A percentile compares a stretch with the other conserved stretches of the same genome.
These are phyloP conservation scores for Zygoascus flipseniorum DNA, from an alignment of 805 yeast species.

Conservation along the genomic window DNA sequence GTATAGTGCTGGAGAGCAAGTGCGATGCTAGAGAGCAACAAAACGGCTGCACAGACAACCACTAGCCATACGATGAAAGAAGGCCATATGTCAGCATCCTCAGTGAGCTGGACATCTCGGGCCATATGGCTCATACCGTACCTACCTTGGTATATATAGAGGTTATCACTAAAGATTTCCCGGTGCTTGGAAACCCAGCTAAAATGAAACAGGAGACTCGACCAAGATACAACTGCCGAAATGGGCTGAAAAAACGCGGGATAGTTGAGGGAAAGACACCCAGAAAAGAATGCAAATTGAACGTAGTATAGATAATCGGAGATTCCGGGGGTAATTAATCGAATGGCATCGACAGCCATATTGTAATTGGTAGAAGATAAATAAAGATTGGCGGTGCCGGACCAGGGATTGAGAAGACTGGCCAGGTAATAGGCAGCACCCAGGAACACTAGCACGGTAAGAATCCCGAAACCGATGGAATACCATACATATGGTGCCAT, in stretches of 20 bases:
- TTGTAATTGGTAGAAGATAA: slow-evolving; percentile 49
- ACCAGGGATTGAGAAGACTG: slow-evolving; percentile 46
- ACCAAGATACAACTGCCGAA: slow-evolving; percentile 45
- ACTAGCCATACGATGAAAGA: slow-evolving; percentile 27
- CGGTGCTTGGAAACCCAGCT: slow-evolving; percentile 12
- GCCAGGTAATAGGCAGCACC: slow-evolving; percentile 30
- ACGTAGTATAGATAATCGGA: slow-evolving; percentile 42
- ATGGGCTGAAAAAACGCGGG: slow-evolving; percentile 59
- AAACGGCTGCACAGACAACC: slow-evolving; percentile 13
- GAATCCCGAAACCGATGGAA: slow-evolving; percentile 33
- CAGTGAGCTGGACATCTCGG: slow-evolving; percentile 16
- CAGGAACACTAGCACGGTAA: slow-evolving; percentile 36
- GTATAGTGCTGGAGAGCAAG: background rate
- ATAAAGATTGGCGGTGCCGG: slow-evolving; percentile 43
- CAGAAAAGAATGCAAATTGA: slow-evolving; percentile 54
- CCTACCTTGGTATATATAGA: slow-evolving; percentile 7
- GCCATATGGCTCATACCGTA: slow-evolving; percentile 21
- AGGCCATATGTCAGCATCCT: slow-evolving; percentile 27
- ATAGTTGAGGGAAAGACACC: slow-evolving; percentile 40
- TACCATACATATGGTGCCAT: slow-evolving; percentile 32
- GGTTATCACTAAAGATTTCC: slow-evolving; percentile 5
- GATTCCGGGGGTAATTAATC: slow-evolving; percentile 44
- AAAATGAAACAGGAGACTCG: slow-evolving; percentile 37
- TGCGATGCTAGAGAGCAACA: slow-evolving; percentile 6
- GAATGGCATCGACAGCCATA: slow-evolving; percentile 45